Base-by-base conservation (phyloP, 495 filamentous ascomycete genomes). In the Tuber brumale region DNA sequence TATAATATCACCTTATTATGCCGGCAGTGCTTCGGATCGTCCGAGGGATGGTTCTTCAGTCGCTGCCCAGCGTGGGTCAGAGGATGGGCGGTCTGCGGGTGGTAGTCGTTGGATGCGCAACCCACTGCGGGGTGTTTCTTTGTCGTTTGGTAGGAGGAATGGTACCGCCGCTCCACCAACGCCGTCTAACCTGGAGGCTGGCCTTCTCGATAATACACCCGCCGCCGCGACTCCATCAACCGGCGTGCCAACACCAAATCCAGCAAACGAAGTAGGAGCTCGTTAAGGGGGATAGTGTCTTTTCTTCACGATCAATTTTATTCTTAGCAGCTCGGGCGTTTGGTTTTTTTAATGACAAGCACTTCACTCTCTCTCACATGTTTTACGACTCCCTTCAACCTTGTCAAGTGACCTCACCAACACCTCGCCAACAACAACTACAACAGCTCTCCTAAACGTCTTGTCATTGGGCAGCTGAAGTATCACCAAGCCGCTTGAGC, bases 51-150 rank as follows among this genome's bases (percentile, higher is more conserved):
- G 21, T 21, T 45, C 76, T 27, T 48, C 72, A 8, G 45, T 66
- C 46, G 44, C 37, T 31, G 70, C 76, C 42, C 76, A 79, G 51
- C 66, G 41, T 57, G 73, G 70, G 42, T 71, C 70, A 21, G 73
- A 75, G 21, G 76, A 9, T 42, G 41, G 43, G 57, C 57, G 10
- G 31, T 18, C n/a, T 4, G 19, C 23, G 3, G 61, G 72, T 42
- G 66, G 73, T 35, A 79, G 39, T 71, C 78, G 76, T 37, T 79
- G 78, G 78, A 31, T 79, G 21, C 75, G 78, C 73, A 80, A 79
- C 69, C 78, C 78, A 46, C 74, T 79, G 37, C 39, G 75, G 41
- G 46, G 66, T 21, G 73, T 69, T 35, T 51, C 74, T 46, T 76
- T 76, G 70, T 70, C 69, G 70, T 75, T 70, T 42, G 70, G 51